Evolutionary conservation across 2,329 filamentous ascomycete species (phyloP), one percentile per base, ranked within the genome.

Genomic region (Colletotrichum tamarilloi): DNA sequence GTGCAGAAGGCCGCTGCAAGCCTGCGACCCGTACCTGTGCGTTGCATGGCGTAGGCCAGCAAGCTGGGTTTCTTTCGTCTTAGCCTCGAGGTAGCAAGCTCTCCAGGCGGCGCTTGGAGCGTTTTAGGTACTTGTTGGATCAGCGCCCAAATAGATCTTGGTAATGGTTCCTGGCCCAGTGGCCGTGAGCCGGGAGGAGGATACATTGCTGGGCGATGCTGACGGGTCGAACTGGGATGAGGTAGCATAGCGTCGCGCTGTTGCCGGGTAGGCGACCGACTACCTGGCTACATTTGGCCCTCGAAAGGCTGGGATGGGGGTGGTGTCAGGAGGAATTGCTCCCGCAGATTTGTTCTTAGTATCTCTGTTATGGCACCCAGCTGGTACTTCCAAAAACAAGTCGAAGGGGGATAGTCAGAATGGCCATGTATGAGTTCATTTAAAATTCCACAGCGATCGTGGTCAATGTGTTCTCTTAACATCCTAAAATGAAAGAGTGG

Each of bases 21-120:
- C 53, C 53, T 28, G 59, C 26, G 58, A 22, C 67, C 24, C 26
- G 42, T 19, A 52, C 11, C 69, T 66, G 55, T 73, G 66, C 66
- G 66, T 26, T 64, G 32, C 66, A 73, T 56, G 66, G 59, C 66
- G 66, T 55, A 42, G 65, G 58, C 52, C 52, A 55, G 32, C 59
- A n/a, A 30, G 38, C 32, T 73, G 38, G 63, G 49, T 62, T 62
- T 62, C 16, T 66, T 62, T 62, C 12, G 63, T 57, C 11, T 59
- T 64, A 68, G 52, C 28, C 26, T 58, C 22, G 35, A 68, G n/a
- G 53, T 19, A 16, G 35, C 46, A 52, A 42, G 35, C 52, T 42
- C n/a, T 55, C 19, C 42, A 46, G 58, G 52, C 53, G 46, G 46
- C 46, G 66, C 42, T 69, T 49, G 66, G 57, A 38, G 57, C 62